Evolutionary conservation across 306 rosid genomes (phyloP).

Genomic region (Lupinus albus): DNA sequence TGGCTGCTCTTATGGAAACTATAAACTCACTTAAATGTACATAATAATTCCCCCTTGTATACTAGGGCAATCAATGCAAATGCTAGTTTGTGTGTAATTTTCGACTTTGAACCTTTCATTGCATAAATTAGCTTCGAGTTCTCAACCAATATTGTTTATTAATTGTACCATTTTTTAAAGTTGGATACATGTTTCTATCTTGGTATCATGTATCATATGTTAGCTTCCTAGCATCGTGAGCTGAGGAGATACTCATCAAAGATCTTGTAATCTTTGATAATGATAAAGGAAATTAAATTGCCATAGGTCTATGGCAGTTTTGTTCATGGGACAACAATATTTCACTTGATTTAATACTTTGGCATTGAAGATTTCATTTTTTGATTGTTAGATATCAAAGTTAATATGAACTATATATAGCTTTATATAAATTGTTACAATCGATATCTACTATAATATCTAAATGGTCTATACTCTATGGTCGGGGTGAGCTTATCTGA

Average conservation of each 20-base stretch:
- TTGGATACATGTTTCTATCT: background rate
- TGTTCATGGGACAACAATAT: background rate
- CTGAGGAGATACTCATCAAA: background rate
- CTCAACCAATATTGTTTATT: slow-evolving; percentile 7
- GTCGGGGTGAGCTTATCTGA: no score
- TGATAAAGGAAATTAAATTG: background rate
- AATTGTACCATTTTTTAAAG: background rate
- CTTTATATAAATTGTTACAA: slow-evolving; percentile 8
- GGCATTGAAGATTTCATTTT: background rate
- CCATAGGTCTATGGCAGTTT: slow-evolving; percentile 4
- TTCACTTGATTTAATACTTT: no score
- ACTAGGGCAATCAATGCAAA: background rate
- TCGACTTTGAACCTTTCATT: background rate
- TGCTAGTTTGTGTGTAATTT: background rate
- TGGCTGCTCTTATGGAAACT: background rate
- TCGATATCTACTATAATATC: slow-evolving; percentile 9
- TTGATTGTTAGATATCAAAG: background rate
- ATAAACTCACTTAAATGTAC: background rate
- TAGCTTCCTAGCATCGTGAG: background rate
- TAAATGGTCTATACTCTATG: background rate
- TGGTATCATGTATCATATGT: background rate
- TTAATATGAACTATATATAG: background rate
- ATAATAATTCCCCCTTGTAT: background rate
- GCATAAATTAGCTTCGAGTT: background rate
- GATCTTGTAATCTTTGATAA: slow-evolving; percentile 9